Evolutionary conservation across 306 rosid species (phyloP), one percentile per base, ranked within the genome.

Genomic region (Corylus americana): DNA sequence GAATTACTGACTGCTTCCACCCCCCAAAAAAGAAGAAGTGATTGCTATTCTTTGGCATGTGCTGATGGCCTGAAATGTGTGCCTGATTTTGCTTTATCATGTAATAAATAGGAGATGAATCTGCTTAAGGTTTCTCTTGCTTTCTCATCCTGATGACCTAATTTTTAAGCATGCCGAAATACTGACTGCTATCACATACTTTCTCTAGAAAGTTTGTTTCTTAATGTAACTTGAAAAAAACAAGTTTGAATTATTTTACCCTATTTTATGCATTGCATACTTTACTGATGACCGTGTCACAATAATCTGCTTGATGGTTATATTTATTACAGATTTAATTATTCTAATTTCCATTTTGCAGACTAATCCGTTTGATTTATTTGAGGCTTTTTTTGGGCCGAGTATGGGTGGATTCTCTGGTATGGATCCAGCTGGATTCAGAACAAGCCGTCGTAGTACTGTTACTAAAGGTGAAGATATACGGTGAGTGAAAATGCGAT

Each of bases 341-440:
- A 35, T 27, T 51, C 39, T 31, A 42, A 69, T 12, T 71, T 54
- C 74, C 50, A 83, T 80, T 55, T 70, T 84, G 85, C 93, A 95
- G 99, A 95, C 96, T 20, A 95, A 93, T 88, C 98, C 99, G 12
- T 95, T 95, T 81, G 99, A 95, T 87, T 87, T 95, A 75, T 95
- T 95, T 84, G 99, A 95, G 94, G 89, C 99, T 58, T 93, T 95
- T 83, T 95, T 95, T 81, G 98, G 99, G 75, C 78, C 94, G 29
- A 91, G 80, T 77, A 91, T 94, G 96, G 92, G 93, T 58, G 98
- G 98, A 67, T 95, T 95, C 79, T 42, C 81, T 73, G 92, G 92
- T 61, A 91, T 90, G 98, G 97, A 93, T 82, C 88, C 85, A 58
- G 67, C 92, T 81, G 94, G 89, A 78, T 95, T 92, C 80, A 89